Evolutionary conservation across 192 early-diverging fungal species (phyloP), one percentile per base, ranked within the genome.

Genomic region (Coemansia sp.): DNA sequence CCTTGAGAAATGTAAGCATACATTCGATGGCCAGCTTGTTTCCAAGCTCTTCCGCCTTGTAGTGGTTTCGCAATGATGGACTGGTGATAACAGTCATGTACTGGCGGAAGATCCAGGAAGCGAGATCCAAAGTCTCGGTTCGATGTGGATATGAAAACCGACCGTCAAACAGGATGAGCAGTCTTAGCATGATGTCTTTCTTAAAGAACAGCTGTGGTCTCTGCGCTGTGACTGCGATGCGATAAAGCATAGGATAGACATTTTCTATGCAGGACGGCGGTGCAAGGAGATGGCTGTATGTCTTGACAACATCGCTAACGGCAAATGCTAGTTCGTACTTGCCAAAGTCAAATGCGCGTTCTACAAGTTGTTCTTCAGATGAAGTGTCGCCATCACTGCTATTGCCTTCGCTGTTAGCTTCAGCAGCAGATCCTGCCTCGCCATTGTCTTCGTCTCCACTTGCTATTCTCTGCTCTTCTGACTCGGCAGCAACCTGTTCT

Each of bases 91-190:
- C 77, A 16, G 66, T 72, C 21, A 72, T 43, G 32, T 81, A 81
- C 71, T 81, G 78, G 13, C 78, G 66, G 64, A 81, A 76, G 32
- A 81, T 81, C 78, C 78, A 81, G 8, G 71, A 62, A 0, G 62
- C 70, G 16, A 81, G 45, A 41, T 81, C 78, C 19, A 76, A 65
- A 57, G 73, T 65, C 60, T 81, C 74, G 0, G 54, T 41, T 22
- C 64, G 78, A 10, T 57, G 61, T 36, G 73, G 70, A 32, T 67
- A 70, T 5, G 51, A 54, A 48, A 68, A 61, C 56, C 63, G 61
- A 51, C 73, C 70, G 64, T 81, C 71, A 26, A 81, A 81, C 22
- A 76, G 51, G 16, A 70, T 46, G 22, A 81, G 55, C 46, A 80
- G 56, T 13, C 77, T 68, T 32, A 62, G 52, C 65, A 80, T 67